Evolutionary conservation across 116 monocot genomes (phyloP).

Genomic region (Posidonia oceanica): DNA sequence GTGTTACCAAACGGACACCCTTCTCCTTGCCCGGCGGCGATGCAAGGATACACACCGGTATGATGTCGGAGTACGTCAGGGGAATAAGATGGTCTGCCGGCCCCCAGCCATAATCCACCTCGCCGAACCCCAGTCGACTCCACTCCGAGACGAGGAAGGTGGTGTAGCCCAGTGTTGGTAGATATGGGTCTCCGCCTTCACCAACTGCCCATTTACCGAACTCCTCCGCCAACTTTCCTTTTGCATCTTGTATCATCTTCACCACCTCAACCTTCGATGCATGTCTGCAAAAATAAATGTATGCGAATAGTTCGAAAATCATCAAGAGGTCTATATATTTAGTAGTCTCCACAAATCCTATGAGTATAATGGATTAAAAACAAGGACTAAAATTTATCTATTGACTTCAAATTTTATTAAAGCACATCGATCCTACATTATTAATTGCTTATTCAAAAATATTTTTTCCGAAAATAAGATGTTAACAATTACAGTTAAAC

Average conservation of each 20-base stretch:
- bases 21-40: background rate
- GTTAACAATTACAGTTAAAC: too few relatives aligned
- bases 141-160: constrained; percentile 17
- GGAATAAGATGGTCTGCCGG: constrained; percentile 2
- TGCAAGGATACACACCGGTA: constrained; percentile 7
- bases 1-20: background rate
- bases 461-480: too few relatives aligned
- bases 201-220: constrained; percentile 19
- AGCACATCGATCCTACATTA: too few relatives aligned
- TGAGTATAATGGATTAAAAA: too few relatives aligned
- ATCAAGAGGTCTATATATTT: too few relatives aligned
- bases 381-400: too few relatives aligned
- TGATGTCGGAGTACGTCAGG: background rate
- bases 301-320: too few relatives aligned
- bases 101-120: constrained; percentile 33
- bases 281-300: too few relatives aligned
- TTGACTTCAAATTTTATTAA: too few relatives aligned
- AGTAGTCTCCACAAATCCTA: too few relatives aligned
- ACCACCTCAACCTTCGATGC: constrained; percentile 5
- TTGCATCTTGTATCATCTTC: constrained; percentile 7
- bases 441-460: too few relatives aligned
- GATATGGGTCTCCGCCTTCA: background rate
- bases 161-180: constrained; percentile 2
- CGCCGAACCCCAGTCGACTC: constrained; percentile 28
- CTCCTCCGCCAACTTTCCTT: background rate